Conservation (phyloP, 805 yeast genomes). For the Saturnispora zaruensis region DNA sequence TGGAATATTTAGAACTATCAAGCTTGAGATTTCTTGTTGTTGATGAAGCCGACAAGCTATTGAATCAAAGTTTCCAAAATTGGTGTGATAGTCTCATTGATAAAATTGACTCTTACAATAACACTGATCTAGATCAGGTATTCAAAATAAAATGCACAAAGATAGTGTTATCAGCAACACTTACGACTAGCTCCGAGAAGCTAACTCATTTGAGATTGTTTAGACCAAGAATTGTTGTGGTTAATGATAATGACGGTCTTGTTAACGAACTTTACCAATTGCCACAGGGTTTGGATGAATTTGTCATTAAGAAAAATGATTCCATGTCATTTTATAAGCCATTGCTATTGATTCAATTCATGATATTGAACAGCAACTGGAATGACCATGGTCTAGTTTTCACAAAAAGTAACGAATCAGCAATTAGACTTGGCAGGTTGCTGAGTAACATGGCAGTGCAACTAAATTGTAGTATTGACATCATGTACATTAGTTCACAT, state of each 20-base stretch:
- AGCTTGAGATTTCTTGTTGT: constrained; percentile 56
- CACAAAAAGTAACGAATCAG: constrained; percentile 75
- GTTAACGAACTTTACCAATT: constrained; percentile 51
- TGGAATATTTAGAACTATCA: constrained; percentile 35
- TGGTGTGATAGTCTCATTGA: constrained; percentile 63
- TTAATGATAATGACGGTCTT: constrained; percentile 42
- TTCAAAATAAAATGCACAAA: constrained; percentile 42
- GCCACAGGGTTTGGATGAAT: constrained; percentile 41
- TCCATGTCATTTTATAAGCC: constrained; percentile 54
- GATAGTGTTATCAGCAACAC: constrained; percentile 83
- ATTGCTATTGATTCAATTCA: constrained; percentile 50
- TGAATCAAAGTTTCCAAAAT: constrained; percentile 87
- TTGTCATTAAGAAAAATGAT: constrained; percentile 23
- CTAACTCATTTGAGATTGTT: constrained; percentile 60
- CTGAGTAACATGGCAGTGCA: constrained; percentile 33
- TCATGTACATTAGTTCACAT: constrained; percentile 51
- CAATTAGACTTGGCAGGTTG: constrained; percentile 68
- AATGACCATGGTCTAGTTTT: constrained; percentile 45
- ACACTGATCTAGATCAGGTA: constrained; percentile 27
- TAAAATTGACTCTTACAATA: constrained; percentile 22
- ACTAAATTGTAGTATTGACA: constrained; percentile 12
- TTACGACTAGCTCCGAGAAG: constrained; percentile 88
- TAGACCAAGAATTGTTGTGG: constrained; percentile 66
- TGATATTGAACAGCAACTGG: constrained; percentile 26
- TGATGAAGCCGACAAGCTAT: constrained; percentile 75